Percentiles rank a stretch among this genome's conserved stretches.
Evolutionary conservation across 2,329 filamentous ascomycete genomes (phyloP).

Genomic region (Thelonectria blattea): DNA sequence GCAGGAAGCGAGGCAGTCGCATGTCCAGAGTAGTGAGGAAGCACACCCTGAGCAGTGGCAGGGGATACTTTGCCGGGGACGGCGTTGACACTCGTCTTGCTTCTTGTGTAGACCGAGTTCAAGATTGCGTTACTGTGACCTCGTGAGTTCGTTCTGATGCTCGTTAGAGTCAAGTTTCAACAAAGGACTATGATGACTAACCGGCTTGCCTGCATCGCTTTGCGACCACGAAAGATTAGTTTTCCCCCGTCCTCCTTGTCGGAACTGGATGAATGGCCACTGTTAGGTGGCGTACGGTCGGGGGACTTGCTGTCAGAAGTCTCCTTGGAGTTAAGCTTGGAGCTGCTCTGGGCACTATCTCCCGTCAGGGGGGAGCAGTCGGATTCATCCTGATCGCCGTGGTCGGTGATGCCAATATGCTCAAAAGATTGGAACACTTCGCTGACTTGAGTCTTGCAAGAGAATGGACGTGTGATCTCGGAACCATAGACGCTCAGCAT

Average conservation of each 20-base stretch:
- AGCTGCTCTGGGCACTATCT: not conserved
- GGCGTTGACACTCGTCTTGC: constrained; percentile 54
- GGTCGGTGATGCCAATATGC: constrained; percentile 27
- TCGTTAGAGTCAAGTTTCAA: constrained; percentile 21
- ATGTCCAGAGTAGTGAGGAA: constrained; percentile 60
- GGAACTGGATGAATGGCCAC: constrained; percentile 13
- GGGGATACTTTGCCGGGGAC: constrained; percentile 58
- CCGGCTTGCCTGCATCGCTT: constrained; percentile 37
- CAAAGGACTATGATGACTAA: constrained; percentile 32
- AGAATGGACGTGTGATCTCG: constrained; percentile 32
- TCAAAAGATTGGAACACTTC: constrained; percentile 37
- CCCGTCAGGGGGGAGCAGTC: not conserved
- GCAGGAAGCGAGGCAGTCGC: constrained; percentile 58
- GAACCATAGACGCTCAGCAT: constrained; percentile 29
- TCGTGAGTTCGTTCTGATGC: constrained; percentile 44
- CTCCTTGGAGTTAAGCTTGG: not conserved
- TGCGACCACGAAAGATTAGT: constrained; percentile 48
- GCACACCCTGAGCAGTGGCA: constrained; percentile 59
- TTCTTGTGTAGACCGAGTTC: constrained; percentile 59
- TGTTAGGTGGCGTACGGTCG: constrained; percentile 39
- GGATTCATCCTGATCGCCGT: constrained; percentile 10
- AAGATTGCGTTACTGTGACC: constrained; percentile 50
- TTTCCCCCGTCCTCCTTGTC: constrained; percentile 32
- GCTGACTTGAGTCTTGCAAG: constrained; percentile 33
- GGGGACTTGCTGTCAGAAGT: constrained; percentile 5